Conservation (phyloP, 1,284 basidiomycete genomes). For the Cystobasidium slooffiae region DNA sequence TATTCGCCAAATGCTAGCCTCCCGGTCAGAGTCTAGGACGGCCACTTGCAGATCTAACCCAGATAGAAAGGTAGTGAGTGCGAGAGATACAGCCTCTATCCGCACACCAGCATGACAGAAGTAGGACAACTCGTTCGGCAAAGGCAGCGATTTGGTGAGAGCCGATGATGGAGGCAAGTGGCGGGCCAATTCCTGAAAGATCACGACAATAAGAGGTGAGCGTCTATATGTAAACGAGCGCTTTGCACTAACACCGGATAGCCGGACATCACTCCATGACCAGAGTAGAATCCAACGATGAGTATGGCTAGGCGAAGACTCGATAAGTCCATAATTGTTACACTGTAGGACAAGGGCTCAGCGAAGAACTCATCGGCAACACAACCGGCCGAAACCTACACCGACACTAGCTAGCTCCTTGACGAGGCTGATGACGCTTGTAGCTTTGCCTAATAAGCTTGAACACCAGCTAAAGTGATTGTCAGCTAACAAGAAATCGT, state of each 20-base stretch:
- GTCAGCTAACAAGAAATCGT: neutral
- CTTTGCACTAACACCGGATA: constrained; percentile 72
- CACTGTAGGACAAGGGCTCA: constrained; percentile 62
- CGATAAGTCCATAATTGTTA: constrained; percentile 79
- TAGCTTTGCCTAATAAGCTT: constrained; percentile 84
- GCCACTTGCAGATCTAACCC: constrained; percentile 4
- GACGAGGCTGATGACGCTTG: constrained; percentile 70
- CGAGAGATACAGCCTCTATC: neutral
- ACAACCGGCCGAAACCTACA: constrained; percentile 58
- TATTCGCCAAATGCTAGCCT: neutral
- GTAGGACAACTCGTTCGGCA: constrained; percentile 21
- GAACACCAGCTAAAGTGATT: constrained; percentile 76
- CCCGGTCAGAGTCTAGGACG: neutral
- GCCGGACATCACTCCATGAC: constrained; percentile 68
- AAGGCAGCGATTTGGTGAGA: constrained; percentile 26
- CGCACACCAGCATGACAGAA: neutral
- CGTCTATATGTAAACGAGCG: neutral
- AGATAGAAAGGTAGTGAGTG: neutral
- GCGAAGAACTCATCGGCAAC: neutral
- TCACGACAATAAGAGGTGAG: no score
- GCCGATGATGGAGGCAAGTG: constrained; percentile 8
- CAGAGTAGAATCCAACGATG: constrained; percentile 86
- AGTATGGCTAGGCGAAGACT: constrained; percentile 82
- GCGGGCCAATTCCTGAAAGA: constrained; percentile 3
- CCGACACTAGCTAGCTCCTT: constrained; percentile 62